These are phyloP conservation scores for Astragalus membranaceus DNA, from an alignment of 306 rosid species.

Conservation along the genomic window DNA sequence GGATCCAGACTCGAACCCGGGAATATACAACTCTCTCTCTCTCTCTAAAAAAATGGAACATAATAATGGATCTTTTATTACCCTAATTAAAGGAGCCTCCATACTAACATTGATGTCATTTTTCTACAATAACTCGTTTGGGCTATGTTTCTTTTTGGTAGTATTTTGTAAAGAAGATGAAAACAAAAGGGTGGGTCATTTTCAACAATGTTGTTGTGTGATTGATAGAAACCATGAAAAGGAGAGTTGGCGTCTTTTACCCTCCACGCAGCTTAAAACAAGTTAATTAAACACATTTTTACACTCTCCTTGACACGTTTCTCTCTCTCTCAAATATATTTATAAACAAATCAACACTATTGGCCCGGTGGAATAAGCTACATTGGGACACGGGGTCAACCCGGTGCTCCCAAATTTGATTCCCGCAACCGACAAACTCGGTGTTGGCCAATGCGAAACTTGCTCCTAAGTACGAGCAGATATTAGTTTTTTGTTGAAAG, in stretches of 20 bases:
- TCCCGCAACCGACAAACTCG: too few relatives aligned
- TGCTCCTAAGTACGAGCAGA: too few relatives aligned
- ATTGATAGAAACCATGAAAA: constrained; percentile 2
- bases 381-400: too few relatives aligned
- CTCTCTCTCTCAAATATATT: not conserved
- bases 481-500: too few relatives aligned
- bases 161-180: constrained; percentile 20
- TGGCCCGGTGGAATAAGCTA: too few relatives aligned
- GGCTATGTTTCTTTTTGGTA: not conserved
- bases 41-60: too few relatives aligned
- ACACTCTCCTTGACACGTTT: constrained; percentile 46
- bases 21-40: too few relatives aligned
- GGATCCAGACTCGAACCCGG: too few relatives aligned
- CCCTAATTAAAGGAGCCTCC: not conserved
- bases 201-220: constrained; percentile 38
- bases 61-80: too few relatives aligned
- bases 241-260: constrained; percentile 71
- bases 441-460: too few relatives aligned
- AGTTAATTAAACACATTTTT: constrained; percentile 54
- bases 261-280: constrained; percentile 83
- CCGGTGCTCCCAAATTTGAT: too few relatives aligned
- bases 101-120: constrained; percentile 19
- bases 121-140: not conserved
- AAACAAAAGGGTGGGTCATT: constrained; percentile 38
- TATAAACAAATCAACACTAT: too few relatives aligned